Base-by-base conservation (phyloP, 768 basidiomycete genomes). In the Lactifluus echinatus region DNA sequence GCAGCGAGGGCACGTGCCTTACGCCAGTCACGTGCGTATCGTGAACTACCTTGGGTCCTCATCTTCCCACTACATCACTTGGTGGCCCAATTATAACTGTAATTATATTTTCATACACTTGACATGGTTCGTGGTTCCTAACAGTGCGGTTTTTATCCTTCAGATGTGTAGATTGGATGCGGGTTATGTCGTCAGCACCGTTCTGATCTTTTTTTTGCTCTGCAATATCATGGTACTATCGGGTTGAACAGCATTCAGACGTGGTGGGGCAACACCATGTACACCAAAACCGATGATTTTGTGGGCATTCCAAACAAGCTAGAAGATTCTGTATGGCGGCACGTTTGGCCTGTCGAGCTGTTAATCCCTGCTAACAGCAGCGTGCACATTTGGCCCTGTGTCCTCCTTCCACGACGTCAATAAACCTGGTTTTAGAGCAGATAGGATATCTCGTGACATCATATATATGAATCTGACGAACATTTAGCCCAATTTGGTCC, bases 171-270 rank as follows among this genome's bases (percentile, higher is more conserved):
- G 82, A 2, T 64, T 87, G 62, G 85, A 87, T 64, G 77, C 84
- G 15, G 84, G 85, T n/a, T 71, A 85, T 7, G 83, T 84, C 0
- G 62, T 86, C 17, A 69, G 76, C 23, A 70, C 76, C 5, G 69
- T 86, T 24, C 34, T 81, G 48, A 78, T 84, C 40, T 83, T 81
- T 72, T 83, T 84, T 68, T 64, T n/a, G n/a, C 67, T 45, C 73
- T 87, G 21, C 80, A 88, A 69, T 87, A 79, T 64, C 87, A 85
- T 83, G 85, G 5, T 69, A 68, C n/a, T n/a, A n/a, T n/a, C n/a
- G n/a, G n/a, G n/a, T n/a, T n/a, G n/a, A n/a, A n/a, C n/a, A n/a
- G n/a, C n/a, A n/a, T n/a, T n/a, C n/a, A n/a, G n/a, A n/a, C 14
- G 12, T 15, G 24, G 17, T 87, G 85, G 85, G 87, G 86, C 5